These are phyloP conservation scores for Tuber borchii DNA, from an alignment of 495 filamentous ascomycete genomes.

Conservation along the genomic window DNA sequence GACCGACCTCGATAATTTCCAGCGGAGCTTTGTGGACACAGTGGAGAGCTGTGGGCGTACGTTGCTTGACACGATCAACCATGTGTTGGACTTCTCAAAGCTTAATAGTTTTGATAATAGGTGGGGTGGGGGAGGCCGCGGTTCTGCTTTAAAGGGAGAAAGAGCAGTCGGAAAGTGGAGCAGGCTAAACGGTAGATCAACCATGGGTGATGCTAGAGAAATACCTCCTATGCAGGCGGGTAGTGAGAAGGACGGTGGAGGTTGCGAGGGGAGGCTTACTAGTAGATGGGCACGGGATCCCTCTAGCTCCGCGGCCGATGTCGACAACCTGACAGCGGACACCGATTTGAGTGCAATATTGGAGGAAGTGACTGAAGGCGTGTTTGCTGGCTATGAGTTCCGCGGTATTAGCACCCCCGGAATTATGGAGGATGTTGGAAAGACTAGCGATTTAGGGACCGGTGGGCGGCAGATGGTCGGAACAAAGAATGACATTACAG, in stretches of 20 bases:
- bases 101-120: slow-evolving; percentile 50
- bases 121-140: slow-evolving; percentile 17
- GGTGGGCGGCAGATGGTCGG: slow-evolving; percentile 18
- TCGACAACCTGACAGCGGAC: slow-evolving; percentile 41
- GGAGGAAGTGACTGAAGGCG: slow-evolving; percentile 57
- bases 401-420: slow-evolving; percentile 35
- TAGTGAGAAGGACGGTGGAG: slow-evolving; percentile 12
- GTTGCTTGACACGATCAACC: slow-evolving; percentile 70
- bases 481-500: slow-evolving; percentile 47
- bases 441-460: slow-evolving; percentile 8
- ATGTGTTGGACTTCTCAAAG: slow-evolving; percentile 67
- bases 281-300: background rate
- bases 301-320: slow-evolving; percentile 17
- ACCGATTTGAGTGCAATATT: slow-evolving; percentile 49
- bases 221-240: background rate
- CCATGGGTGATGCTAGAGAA: background rate
- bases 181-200: slow-evolving; percentile 14
- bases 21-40: slow-evolving; percentile 62
- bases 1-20: slow-evolving; percentile 49
- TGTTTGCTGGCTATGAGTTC: slow-evolving; percentile 51
- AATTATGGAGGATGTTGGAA: slow-evolving; percentile 39
- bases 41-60: slow-evolving; percentile 70
- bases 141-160: slow-evolving; percentile 24
- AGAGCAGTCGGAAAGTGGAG: slow-evolving; percentile 23
- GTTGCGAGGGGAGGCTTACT: slow-evolving; percentile 17